Conservation (phyloP, 257 asterid species). For the Voacanga thouarsii region DNA sequence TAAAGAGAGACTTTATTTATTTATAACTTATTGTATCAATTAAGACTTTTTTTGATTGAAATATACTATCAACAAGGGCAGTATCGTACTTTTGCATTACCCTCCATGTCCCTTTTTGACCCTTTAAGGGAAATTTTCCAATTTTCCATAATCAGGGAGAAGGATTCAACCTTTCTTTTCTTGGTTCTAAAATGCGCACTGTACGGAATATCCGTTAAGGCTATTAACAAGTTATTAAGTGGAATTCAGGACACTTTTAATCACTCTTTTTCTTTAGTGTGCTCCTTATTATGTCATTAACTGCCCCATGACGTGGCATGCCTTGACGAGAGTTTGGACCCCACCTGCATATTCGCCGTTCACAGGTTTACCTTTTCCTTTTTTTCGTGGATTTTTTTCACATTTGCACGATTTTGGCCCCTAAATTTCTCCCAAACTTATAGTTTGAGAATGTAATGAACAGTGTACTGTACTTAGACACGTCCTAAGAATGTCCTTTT, state of each 20-base stretch:
- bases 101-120: not conserved
- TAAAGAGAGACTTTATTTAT: too few relatives aligned
- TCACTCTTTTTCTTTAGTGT: not conserved
- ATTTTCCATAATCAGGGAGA: not conserved
- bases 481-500: too few relatives aligned
- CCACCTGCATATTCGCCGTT: not conserved
- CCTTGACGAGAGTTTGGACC: not conserved
- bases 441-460: too few relatives aligned
- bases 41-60: too few relatives aligned
- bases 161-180: not conserved
- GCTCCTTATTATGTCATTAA: not conserved
- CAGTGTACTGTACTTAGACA: too few relatives aligned
- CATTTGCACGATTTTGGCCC: not conserved
- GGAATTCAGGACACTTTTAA: constrained; percentile 1
- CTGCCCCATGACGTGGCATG: not conserved
- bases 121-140: not conserved
- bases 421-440: not conserved
- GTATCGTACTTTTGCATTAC: not conserved
- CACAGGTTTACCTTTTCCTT: not conserved
- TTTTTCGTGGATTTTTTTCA: not conserved
- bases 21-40: not conserved
- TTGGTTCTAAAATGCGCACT: constrained; percentile 8
- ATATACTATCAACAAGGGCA: not conserved
- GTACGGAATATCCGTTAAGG: constrained; percentile 3
- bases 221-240: not conserved